Evolutionary conservation across 345 rosid species (phyloP), one percentile per base, ranked within the genome.

Genomic region (Kernera saxatilis): DNA sequence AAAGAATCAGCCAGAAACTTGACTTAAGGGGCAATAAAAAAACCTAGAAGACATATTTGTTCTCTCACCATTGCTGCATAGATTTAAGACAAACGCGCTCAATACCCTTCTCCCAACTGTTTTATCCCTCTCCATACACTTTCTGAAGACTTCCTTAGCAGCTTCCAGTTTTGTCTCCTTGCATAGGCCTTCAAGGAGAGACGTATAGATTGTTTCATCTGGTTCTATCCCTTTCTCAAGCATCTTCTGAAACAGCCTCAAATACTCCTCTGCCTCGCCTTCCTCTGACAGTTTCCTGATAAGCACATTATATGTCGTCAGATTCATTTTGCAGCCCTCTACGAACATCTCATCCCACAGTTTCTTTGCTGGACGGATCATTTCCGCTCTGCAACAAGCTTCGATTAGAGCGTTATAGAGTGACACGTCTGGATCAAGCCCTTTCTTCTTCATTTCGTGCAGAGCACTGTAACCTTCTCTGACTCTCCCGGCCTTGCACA

Each of bases 291-390:
- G 78, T 70, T 89, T 91, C 72, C 70, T 66, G 40, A 89, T 87
- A 48, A 91, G 88, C 50, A 87, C 78, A 66, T 77, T 83, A 52
- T 93, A 90, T 5, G 90, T 87, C 58, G 73, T 84, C 61, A 80
- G 65, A 63, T 90, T 84, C 80, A 86, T 90, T 26, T 76, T 55
- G 67, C 92, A 93, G 19, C 97, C 93, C 62, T 67, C 81, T 14
- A 83, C 81, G 74, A 90, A 90, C 97, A 90, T 90, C 84, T 93
- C 96, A 77, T 88, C 97, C 98, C 98, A 93, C 67, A 93, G 78
- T 74, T 70, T 88, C 79, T 88, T 91, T 13, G 98, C 98, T 14
- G 98, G 97, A 68, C 94, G 96, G 43, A 89, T 74, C 51, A 89
- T 80, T 78, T 87, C 96, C 36, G 86, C 89, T 73, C 80, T 79